Evolutionary conservation across 441 rosid genomes (phyloP), one percentile per base, ranked within the genome.

Genomic region (Jatropha multifida): DNA sequence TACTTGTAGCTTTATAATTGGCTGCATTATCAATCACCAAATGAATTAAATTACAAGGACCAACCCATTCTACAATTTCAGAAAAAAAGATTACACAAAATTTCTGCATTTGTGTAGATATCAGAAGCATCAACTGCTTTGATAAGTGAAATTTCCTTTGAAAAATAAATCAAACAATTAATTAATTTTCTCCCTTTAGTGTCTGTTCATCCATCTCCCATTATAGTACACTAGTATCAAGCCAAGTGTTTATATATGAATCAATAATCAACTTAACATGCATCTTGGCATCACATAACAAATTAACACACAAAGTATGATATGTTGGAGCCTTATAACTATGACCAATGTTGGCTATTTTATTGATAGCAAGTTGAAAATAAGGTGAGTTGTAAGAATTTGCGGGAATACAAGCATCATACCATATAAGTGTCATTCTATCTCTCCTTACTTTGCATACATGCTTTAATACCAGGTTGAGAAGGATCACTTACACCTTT

Each of bases 141-240:
- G 3, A 78, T 3, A 71, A 78, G 75, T 26, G 40, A 2, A 5
- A 40, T 63, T 23, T 0, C 4, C 23, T 75, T 2, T 15, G 9
- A 78, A 63, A 65, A 75, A 66, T 74, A 72, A 4, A 3, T 32
- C 32, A 71, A 32, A 3, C 74, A 78, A 12, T 74, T 71, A 7
- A 75, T 78, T 26, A 81, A 15, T 26, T 46, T 7, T 18, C 26
- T 68, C 18, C 20, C n/a, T 32, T n/a, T 62, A 62, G 15, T 37
- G 23, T 74, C 46, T 13, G 58, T 74, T 74, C 70, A 78, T 5
- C 71, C 74, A 73, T 78, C 74, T 4, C 42, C 65, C 73, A 76
- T 75, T 17, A 79, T 56, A 6, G 54, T 72, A 27, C 73, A 15
- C 80, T 23, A 17, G 9, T 11, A 0, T 72, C 68, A 6, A 18